phyloP scores from a whole-genome alignment of 148 eudicot genomes.

The Vaccinium darrowii region DNA sequence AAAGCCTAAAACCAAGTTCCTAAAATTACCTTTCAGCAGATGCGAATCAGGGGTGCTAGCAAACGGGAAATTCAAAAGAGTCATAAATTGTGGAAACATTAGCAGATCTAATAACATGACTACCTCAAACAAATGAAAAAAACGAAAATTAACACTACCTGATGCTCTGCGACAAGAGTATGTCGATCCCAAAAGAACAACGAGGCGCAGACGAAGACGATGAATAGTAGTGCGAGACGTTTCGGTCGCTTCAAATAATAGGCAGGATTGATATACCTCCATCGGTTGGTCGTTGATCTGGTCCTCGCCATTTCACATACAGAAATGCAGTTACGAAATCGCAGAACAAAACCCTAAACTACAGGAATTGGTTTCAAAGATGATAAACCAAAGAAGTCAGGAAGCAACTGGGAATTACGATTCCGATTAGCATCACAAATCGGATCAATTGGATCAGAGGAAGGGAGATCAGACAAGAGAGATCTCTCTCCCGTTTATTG shows the following conservation, averaged over 20 bases:
- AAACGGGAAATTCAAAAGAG: not conserved
- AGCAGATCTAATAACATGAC: conserved; percentile 9
- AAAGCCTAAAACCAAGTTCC: too few relatives aligned
- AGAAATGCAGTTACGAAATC: not conserved
- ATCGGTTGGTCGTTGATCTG: conserved; percentile 24
- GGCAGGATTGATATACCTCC: conserved; percentile 77
- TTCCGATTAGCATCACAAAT: not conserved
- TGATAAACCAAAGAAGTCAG: not conserved
- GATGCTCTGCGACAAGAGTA: conserved; percentile 71
- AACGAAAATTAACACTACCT: conserved; percentile 37
- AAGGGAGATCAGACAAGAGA: not conserved
- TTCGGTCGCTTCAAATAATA: conserved; percentile 93
- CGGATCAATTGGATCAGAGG: not conserved
- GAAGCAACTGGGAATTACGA: not conserved
- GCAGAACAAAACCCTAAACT: not conserved
- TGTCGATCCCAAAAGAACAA: conserved; percentile 93
- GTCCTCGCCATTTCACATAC: conserved; percentile 5
- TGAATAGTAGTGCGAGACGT: conserved; percentile 68
- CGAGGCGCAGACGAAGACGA: conserved; percentile 55
- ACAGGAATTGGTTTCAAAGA: not conserved
- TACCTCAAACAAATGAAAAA: not conserved
- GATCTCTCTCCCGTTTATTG: not conserved
- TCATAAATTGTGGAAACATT: conserved; percentile 1
- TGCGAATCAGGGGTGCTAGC: too few relatives aligned
- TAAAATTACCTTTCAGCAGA: too few relatives aligned